Evolutionary conservation across 139 green algal species (phyloP).

Genomic region (Chlamydomonas sphaeroides): DNA sequence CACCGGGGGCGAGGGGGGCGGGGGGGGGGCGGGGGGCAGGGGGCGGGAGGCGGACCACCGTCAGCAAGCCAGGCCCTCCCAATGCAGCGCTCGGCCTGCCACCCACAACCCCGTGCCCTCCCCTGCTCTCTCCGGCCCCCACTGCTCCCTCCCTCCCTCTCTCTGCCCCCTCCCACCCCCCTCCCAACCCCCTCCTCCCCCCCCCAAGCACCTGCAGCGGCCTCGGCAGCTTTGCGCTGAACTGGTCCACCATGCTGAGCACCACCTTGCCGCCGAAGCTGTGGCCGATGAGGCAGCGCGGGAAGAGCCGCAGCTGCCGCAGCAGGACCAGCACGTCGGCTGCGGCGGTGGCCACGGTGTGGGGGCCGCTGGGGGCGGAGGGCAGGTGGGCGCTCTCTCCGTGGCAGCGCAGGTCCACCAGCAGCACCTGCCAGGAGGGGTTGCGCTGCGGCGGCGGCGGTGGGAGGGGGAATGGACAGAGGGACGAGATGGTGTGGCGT

Average conservation of each 20-base stretch:
- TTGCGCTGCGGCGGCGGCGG: background rate
- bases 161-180: too few species aligned
- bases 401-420: slow-evolving; percentile 95
- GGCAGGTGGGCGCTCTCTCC: slow-evolving; percentile 75
- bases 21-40: background rate
- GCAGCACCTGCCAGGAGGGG: slow-evolving; percentile 73
- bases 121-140: too few species aligned
- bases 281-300: slow-evolving; percentile 90
- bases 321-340: slow-evolving; percentile 82
- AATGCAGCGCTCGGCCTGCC: too few species aligned
- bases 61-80: too few species aligned
- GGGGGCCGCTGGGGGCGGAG: slow-evolving; percentile 31
- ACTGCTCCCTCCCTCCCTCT: too few species aligned
- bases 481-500: too few species aligned
- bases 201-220: slow-evolving; percentile 78
- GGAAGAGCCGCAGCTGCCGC: slow-evolving; percentile 85
- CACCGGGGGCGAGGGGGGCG: too few species aligned
- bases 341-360: slow-evolving; percentile 69
- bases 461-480: too few species aligned
- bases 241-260: slow-evolving; percentile 91
- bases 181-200: too few species aligned
- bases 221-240: slow-evolving; percentile 73
- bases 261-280: slow-evolving; percentile 94
- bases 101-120: too few species aligned
- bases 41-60: background rate